Evolutionary conservation across 2,329 filamentous ascomycete genomes (phyloP).

Genomic region (Fusarium sp.): DNA sequence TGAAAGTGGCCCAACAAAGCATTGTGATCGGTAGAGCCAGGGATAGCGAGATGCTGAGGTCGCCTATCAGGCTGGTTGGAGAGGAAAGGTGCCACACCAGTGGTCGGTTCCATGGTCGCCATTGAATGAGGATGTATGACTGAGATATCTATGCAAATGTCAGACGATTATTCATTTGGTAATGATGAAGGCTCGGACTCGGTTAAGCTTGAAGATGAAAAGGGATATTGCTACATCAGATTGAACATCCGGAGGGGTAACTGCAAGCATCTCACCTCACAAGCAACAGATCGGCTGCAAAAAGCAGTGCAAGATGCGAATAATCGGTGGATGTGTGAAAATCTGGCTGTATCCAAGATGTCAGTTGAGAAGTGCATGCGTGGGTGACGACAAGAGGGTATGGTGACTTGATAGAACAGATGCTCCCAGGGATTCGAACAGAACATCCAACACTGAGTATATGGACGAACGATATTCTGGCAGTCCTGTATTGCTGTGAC

Average conservation of each 20-base stretch:
- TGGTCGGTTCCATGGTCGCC: constrained; percentile 51
- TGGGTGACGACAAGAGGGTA: background rate
- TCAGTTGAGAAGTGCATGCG: background rate
- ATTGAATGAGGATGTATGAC: constrained; percentile 50
- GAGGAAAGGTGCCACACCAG: constrained; percentile 47
- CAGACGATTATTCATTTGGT: background rate
- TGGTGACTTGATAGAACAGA: background rate
- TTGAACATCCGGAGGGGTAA: background rate
- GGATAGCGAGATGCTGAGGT: constrained; percentile 46
- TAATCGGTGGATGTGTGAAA: constrained; percentile 45
- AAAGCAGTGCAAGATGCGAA: constrained; percentile 46
- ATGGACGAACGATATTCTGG: too few relatives aligned
- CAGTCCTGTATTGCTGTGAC: too few relatives aligned
- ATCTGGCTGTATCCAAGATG: constrained; percentile 36
- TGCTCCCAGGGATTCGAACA: background rate
- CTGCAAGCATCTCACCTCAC: constrained; percentile 42
- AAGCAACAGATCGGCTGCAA: constrained; percentile 48
- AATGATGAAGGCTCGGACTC: background rate
- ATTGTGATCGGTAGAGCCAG: constrained; percentile 46
- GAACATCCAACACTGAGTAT: background rate
- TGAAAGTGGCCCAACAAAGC: constrained; percentile 51
- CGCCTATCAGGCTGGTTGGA: constrained; percentile 45
- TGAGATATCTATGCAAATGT: constrained; percentile 37
- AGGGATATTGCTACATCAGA: background rate
- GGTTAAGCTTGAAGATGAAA: background rate